These are phyloP conservation scores for Hymenoscyphus repandus DNA, from an alignment of 2,329 filamentous ascomycete species.

Conservation along the genomic window DNA sequence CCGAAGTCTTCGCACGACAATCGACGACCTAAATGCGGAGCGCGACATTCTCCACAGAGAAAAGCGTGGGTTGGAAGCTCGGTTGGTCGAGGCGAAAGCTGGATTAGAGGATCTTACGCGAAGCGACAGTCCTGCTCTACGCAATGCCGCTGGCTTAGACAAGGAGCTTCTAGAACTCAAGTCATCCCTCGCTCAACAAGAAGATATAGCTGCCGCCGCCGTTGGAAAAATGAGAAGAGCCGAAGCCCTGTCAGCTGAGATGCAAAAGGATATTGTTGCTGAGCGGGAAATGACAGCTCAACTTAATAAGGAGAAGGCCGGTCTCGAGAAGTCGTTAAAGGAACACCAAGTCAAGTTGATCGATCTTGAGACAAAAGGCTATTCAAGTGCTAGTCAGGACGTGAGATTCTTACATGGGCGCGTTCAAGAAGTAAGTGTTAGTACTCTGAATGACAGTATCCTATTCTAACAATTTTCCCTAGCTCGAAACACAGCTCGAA, in stretches of 20 bases:
- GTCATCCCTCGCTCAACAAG: slow-evolving; percentile 81
- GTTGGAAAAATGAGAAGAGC: slow-evolving; percentile 96
- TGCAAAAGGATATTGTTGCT: slow-evolving; percentile 84
- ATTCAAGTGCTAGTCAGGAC: slow-evolving; percentile 89
- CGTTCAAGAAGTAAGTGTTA: slow-evolving; percentile 77
- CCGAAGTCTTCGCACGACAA: slow-evolving; percentile 70
- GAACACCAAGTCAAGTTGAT: slow-evolving; percentile 86
- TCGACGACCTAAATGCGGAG: slow-evolving; percentile 82
- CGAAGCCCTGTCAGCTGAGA: slow-evolving; percentile 78
- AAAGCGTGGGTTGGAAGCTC: slow-evolving; percentile 81
- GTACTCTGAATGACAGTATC: slow-evolving; percentile 19
- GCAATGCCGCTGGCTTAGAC: slow-evolving; percentile 84
- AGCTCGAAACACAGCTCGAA: slow-evolving; percentile 87
- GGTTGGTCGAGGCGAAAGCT: slow-evolving; percentile 80
- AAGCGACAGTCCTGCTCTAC: slow-evolving; percentile 80
- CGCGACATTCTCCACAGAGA: slow-evolving; percentile 80
- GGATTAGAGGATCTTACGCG: slow-evolving; percentile 83
- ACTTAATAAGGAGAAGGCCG: slow-evolving; percentile 84
- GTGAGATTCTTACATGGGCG: slow-evolving; percentile 91
- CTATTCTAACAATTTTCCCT: slow-evolving; percentile 27
- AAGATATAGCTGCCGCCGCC: slow-evolving; percentile 85
- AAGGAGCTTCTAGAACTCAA: slow-evolving; percentile 87
- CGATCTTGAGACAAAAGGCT: slow-evolving; percentile 94
- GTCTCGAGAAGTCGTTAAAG: slow-evolving; percentile 82
- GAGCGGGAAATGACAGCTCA: slow-evolving; percentile 79